Evolutionary conservation across 345 rosid species (phyloP).

Genomic region (Eucalyptus coolabah): DNA sequence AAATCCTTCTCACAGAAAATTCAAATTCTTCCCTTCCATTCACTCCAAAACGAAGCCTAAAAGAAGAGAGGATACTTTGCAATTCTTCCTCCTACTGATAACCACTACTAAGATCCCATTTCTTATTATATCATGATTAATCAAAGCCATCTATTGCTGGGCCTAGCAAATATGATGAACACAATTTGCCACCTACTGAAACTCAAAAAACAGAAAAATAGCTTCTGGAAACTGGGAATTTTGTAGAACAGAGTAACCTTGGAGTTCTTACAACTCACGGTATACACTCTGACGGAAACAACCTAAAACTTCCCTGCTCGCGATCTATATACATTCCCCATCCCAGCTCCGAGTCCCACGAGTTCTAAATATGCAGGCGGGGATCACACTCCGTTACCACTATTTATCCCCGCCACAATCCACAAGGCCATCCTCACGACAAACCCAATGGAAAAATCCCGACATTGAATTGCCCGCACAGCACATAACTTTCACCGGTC

Average conservation of each 20-base stretch:
- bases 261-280: background rate
- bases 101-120: background rate
- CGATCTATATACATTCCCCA: background rate
- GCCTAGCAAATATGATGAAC: background rate
- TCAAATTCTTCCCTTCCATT: background rate
- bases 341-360: background rate
- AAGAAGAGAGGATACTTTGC: background rate
- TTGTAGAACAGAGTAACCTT: background rate
- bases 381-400: background rate
- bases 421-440: background rate
- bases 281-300: background rate
- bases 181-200: background rate
- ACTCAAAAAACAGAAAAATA: background rate
- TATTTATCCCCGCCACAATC: background rate
- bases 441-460: background rate
- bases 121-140: background rate
- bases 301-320: background rate
- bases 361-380: background rate
- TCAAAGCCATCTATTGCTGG: background rate
- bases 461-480: background rate
- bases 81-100: background rate
- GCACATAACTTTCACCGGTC: background rate
- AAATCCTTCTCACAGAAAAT: background rate
- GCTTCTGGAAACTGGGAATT: background rate
- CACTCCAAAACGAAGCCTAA: background rate